A percentile compares a stretch with the other conserved stretches of the same genome.
phyloP scores from a whole-genome alignment of 306 rosid genomes.

The Lotus japonicus region DNA sequence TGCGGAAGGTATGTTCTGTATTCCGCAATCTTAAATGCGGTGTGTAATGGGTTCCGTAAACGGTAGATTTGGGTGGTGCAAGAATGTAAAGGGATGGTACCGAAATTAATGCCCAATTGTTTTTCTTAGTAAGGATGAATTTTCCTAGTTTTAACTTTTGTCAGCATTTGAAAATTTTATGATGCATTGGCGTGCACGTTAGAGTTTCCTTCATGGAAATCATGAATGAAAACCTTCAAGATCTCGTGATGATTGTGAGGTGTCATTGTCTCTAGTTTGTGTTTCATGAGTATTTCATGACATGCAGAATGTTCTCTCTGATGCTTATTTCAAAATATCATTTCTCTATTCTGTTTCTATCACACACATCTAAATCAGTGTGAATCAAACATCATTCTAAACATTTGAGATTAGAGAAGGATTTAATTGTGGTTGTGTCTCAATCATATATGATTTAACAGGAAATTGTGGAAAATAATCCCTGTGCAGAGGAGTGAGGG shows the following conservation, averaged over 20 bases:
- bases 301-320: background rate
- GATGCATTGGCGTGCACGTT: background rate
- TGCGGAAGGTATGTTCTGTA: too few species aligned
- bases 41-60: too few species aligned
- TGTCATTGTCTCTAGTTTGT: background rate
- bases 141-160: too few species aligned
- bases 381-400: too few species aligned
- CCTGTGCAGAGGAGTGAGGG: slow-evolving; percentile 29
- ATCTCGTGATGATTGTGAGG: background rate
- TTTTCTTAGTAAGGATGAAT: too few species aligned
- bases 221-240: background rate
- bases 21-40: too few species aligned
- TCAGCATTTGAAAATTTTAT: background rate
- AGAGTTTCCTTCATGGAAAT: background rate
- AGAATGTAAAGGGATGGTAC: too few species aligned
- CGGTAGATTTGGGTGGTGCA: too few species aligned
- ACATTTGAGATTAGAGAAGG: too few species aligned
- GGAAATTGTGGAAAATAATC: slow-evolving; percentile 28
- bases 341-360: too few species aligned
- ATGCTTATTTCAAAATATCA: background rate
- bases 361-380: too few species aligned
- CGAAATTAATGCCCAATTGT: too few species aligned
- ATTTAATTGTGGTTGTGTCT: background rate
- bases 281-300: background rate
- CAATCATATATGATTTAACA: slow-evolving; percentile 27